A percentile compares a stretch with the other conserved stretches of the same genome.
Conservation (phyloP, 2,329 filamentous ascomycete genomes). For the Paracamarosporium sp. region DNA sequence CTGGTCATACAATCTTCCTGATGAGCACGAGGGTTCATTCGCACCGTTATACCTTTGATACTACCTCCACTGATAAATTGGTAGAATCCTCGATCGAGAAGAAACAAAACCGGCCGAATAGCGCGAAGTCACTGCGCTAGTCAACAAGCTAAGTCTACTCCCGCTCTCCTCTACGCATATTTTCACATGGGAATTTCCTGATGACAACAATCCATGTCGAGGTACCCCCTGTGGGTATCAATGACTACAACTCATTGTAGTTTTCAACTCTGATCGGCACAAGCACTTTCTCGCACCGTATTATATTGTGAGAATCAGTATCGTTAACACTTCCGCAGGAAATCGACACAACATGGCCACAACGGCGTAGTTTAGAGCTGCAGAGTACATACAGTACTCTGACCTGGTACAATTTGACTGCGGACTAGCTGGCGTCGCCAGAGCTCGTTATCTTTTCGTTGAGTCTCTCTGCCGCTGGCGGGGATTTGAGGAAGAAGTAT, state of each 20-base stretch:
- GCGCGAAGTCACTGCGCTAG: no score
- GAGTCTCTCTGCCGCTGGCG: background rate
- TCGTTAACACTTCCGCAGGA: background rate
- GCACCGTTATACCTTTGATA: background rate
- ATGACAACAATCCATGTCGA: no score
- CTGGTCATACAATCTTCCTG: background rate
- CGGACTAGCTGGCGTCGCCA: slow-evolving; percentile 1
- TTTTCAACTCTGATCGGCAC: background rate
- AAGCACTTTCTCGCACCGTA: no score
- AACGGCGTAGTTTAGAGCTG: background rate
- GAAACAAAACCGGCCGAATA: no score
- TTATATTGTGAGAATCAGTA: background rate
- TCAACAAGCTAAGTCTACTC: background rate
- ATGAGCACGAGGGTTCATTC: background rate
- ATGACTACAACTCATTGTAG: background rate
- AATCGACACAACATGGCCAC: background rate
- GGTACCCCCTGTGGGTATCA: background rate
- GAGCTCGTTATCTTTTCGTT: background rate
- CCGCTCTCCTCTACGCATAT: background rate
- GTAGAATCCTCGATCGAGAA: no score
- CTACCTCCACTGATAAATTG: no score
- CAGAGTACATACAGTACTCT: background rate
- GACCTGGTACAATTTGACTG: background rate
- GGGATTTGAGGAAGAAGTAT: background rate
- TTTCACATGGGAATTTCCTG: no score